phyloP scores from a whole-genome alignment of 257 asterid species.

The Ehretia macrophylla region DNA sequence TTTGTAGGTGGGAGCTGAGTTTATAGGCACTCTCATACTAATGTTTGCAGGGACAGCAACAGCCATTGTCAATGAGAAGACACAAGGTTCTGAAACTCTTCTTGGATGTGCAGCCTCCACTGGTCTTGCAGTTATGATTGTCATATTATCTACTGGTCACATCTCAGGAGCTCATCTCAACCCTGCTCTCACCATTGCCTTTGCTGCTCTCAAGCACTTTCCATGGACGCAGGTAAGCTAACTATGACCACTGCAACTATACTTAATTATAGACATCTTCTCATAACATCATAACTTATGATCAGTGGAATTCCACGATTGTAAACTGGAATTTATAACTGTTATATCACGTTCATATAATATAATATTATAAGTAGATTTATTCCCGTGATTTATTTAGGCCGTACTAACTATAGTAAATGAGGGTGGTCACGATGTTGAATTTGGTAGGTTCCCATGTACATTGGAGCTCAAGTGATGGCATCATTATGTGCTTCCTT shows the following conservation, averaged over 20 bases:
- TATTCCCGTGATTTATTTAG: too few species aligned
- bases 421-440: too few species aligned
- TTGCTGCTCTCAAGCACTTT: slow-evolving; percentile 80
- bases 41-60: slow-evolving; percentile 73
- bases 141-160: slow-evolving; percentile 88
- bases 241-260: neutral
- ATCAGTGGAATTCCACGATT: too few species aligned
- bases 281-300: too few species aligned
- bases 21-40: slow-evolving; percentile 70
- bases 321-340: too few species aligned
- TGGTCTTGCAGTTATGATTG: slow-evolving; percentile 89
- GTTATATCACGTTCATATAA: too few species aligned
- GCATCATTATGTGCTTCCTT: slow-evolving; percentile 68
- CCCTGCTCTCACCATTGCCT: slow-evolving; percentile 82
- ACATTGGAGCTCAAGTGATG: slow-evolving; percentile 67
- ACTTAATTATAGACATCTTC: too few species aligned
- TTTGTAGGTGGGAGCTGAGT: slow-evolving; percentile 88
- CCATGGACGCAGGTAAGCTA: slow-evolving; percentile 71
- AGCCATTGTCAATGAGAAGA: slow-evolving; percentile 73
- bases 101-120: slow-evolving; percentile 63
- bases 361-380: too few species aligned
- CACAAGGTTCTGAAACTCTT: slow-evolving; percentile 65
- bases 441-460: slow-evolving; percentile 57
- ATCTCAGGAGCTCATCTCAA: slow-evolving; percentile 96
- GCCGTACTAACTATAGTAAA: too few species aligned